Percentiles rank a stretch among this genome's conserved stretches.
Conservation (phyloP, 2,329 filamentous ascomycete species). For the Alternaria consortialis region DNA sequence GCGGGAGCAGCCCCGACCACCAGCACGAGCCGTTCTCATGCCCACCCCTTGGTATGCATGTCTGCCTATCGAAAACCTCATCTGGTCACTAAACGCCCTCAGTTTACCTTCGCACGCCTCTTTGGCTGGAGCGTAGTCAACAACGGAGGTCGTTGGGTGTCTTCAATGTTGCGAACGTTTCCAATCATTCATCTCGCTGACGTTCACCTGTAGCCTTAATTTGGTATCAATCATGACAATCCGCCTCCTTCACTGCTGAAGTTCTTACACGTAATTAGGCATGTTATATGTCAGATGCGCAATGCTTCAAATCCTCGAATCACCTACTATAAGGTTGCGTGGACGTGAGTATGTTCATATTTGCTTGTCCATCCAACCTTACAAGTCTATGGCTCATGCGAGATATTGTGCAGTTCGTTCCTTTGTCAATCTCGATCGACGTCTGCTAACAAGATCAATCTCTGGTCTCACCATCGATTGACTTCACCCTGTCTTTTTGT, state of each 20-base stretch:
- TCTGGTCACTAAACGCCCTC: not conserved
- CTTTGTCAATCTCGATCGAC: constrained; percentile 18
- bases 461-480: constrained; percentile 37
- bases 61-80: not conserved
- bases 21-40: not conserved
- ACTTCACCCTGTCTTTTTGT: constrained; percentile 31
- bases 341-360: not conserved
- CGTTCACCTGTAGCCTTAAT: not conserved
- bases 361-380: not conserved
- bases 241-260: not conserved
- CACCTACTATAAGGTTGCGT: not conserved
- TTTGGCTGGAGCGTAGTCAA: not conserved
- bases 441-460: constrained; percentile 39
- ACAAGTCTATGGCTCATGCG: constrained; percentile 7
- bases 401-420: constrained; percentile 37
- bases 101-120: not conserved
- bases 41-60: not conserved
- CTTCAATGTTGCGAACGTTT: not conserved
- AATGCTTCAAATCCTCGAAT: not conserved
- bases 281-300: not conserved
- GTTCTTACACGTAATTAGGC: not conserved
- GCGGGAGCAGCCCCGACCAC: not conserved
- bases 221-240: not conserved
- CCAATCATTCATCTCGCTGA: not conserved
- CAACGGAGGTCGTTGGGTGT: not conserved